These are phyloP conservation scores for Diplodia corticola DNA, from an alignment of 2,329 filamentous ascomycete species.

Conservation along the genomic window DNA sequence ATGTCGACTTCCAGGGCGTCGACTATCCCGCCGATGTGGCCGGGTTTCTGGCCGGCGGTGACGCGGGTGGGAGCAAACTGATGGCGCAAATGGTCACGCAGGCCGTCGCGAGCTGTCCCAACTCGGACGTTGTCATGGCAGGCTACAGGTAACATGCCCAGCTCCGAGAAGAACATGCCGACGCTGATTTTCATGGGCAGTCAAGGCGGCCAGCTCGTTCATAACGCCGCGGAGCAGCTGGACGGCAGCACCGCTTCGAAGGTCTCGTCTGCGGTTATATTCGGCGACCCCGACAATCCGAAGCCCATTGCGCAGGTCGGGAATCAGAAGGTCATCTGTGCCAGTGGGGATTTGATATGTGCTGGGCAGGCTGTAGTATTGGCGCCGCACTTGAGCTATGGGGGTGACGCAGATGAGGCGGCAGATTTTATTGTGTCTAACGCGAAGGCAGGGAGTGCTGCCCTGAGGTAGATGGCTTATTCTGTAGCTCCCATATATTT, in stretches of 20 bases:
- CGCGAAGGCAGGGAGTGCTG: no score
- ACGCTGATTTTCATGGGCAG: slow-evolving; percentile 20
- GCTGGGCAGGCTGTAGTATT: slow-evolving; percentile 33
- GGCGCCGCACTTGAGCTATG: slow-evolving; percentile 39
- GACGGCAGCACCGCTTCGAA: not conserved
- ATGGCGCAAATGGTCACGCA: slow-evolving; percentile 48
- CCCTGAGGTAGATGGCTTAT: no score
- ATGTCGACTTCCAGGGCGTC: slow-evolving; percentile 56
- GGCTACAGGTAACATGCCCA: slow-evolving; percentile 45
- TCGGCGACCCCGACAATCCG: slow-evolving; percentile 42
- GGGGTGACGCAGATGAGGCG: slow-evolving; percentile 33
- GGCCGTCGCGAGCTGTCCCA: slow-evolving; percentile 47
- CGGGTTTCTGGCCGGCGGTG: slow-evolving; percentile 51
- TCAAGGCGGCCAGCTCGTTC: slow-evolving; percentile 47
- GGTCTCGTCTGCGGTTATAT: slow-evolving; percentile 10
- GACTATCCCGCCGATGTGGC: slow-evolving; percentile 50
- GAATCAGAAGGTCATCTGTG: slow-evolving; percentile 38
- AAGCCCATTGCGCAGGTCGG: slow-evolving; percentile 35
- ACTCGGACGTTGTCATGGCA: slow-evolving; percentile 49
- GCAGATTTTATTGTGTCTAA: slow-evolving; percentile 30
- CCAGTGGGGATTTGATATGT: slow-evolving; percentile 39
- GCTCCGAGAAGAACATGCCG: no score
- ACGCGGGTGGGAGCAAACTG: slow-evolving; percentile 40
- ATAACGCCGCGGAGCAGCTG: slow-evolving; percentile 41
- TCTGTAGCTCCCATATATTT: no score